These are phyloP conservation scores for Trametes punicea DNA, from an alignment of 768 basidiomycete genomes.

Conservation along the genomic window DNA sequence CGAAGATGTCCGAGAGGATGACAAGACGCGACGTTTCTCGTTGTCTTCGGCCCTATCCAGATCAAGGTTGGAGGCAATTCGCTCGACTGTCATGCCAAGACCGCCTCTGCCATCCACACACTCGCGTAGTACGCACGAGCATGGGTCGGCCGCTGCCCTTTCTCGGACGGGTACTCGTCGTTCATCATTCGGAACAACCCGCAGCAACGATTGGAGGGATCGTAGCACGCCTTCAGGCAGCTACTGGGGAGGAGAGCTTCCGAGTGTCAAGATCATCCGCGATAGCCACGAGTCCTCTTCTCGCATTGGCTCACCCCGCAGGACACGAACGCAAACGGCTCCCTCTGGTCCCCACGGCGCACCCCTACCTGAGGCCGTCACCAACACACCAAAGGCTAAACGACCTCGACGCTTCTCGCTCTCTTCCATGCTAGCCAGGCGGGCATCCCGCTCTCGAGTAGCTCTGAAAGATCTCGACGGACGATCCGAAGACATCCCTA, in stretches of 20 bases:
- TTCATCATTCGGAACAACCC: background rate
- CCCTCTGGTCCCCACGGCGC: background rate
- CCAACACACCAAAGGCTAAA: conserved; percentile 4
- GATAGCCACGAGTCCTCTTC: background rate
- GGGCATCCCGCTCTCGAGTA: conserved; percentile 19
- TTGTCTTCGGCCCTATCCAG: conserved; percentile 22
- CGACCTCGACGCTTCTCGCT: conserved; percentile 27
- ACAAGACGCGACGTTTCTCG: conserved; percentile 20
- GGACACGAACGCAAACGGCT: conserved; percentile 4
- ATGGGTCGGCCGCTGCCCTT: background rate
- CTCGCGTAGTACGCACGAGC: background rate
- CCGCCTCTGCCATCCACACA: conserved; percentile 22
- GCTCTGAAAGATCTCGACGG: background rate
- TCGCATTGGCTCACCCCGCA: background rate
- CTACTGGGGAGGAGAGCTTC: conserved; percentile 15
- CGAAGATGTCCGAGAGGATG: background rate
- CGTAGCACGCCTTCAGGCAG: background rate
- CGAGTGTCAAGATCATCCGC: background rate
- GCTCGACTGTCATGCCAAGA: conserved; percentile 23
- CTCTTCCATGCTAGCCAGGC: conserved; percentile 24
- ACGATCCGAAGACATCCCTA: background rate
- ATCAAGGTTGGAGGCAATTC: conserved; percentile 19
- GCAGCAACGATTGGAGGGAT: background rate
- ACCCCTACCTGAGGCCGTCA: background rate
- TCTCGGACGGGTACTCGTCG: background rate